Base-by-base conservation (phyloP, 1,139 yeast species). In the Candida freyschussii region DNA sequence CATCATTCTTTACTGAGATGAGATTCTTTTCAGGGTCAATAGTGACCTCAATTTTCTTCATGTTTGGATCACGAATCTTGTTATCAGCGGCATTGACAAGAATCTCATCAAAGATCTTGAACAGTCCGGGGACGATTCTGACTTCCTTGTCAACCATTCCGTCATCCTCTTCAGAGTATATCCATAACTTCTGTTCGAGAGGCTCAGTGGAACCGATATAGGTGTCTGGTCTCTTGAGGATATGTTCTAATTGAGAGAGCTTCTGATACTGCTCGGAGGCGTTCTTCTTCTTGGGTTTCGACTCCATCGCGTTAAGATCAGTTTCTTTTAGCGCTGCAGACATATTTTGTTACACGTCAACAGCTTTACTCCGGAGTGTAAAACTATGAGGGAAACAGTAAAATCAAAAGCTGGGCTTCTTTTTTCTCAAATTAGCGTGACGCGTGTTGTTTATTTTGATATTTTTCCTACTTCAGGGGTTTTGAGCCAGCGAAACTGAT, bases 71-170 rank as follows among this genome's bases (percentile, higher is more conserved):
- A 48, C 98, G 77, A 44, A 91, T 91, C 63, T 93, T 93, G 65
- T 93, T 93, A 60, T 93, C 98, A 12, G 98, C 99, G 3, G 99
- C 98, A 59, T 93, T 93, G 36, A 93, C 99, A 46, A 93, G 67
- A 44, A 93, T 89, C 63, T 93, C 99, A 61, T 93, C 99, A 57
- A 91, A 93, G 34, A 93, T 91, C 63, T 93, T 93, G 63, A 86
- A 91, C 41, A 93, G 63, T 34, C 98, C 99, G 4, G 99, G 98
- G 12, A 91, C 97, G 46, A 87, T 83, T 27, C 70, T 74, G 21
- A 91, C 95, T 20, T 67, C 71, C 45, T 70, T 76, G 48, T 66
- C 78, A 13, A 56, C 76, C 95, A 93, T 85, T 20, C 78, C 69
- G 45, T 82, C 83, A 1, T 75, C 65, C 19, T 68, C 75, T 17